Evolutionary conservation across 768 basidiomycete species (phyloP), one percentile per base, ranked within the genome.

Genomic region (Hydnomerulius pinastri): DNA sequence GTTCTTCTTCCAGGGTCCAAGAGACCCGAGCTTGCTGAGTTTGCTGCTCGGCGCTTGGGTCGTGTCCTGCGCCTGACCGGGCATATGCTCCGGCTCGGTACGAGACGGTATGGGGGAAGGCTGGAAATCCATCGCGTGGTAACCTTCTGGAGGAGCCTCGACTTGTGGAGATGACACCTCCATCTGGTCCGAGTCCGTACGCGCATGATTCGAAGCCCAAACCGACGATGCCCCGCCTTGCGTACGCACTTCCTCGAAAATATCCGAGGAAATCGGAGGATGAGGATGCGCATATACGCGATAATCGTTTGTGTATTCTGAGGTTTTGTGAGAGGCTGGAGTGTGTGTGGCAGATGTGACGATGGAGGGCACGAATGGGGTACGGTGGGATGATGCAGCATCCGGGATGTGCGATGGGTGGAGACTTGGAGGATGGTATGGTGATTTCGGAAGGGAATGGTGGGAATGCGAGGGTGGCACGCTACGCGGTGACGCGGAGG

Each of bases 1-100:
- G 54, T 73, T 74, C 70, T 89, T 90, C 77, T 86, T 90, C 55
- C 78, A 79, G 60, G 89, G 82, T 29, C 79, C 74, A 54, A 87
- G 74, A 40, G 75, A 72, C 42, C 79, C 73, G 20, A 85, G 69
- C 66, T 83, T 86, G 58, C 79, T 74, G 47, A 82, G 70, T 59
- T 81, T 84, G 66, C 75, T 73, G 54, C 70, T 71, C 28, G 79
- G 73, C 9, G 74, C 53, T 42, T 77, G 75, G 27, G 69, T 58
- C 21, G 64, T 56, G 43, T 74, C 73, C 45, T 75, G 71, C 10
- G 61, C 65, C 51, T 71, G 69, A 33, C 68, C 68, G 27, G 67
- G 69, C 37, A 53, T 56, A 37, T 59, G 48, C 51, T 77, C 76
- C 3, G 64, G 67, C 49, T 74, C 67, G 50, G 73, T 51, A 46